phyloP scores from a whole-genome alignment of 805 yeast species.

The Ogataea populi-albae region DNA sequence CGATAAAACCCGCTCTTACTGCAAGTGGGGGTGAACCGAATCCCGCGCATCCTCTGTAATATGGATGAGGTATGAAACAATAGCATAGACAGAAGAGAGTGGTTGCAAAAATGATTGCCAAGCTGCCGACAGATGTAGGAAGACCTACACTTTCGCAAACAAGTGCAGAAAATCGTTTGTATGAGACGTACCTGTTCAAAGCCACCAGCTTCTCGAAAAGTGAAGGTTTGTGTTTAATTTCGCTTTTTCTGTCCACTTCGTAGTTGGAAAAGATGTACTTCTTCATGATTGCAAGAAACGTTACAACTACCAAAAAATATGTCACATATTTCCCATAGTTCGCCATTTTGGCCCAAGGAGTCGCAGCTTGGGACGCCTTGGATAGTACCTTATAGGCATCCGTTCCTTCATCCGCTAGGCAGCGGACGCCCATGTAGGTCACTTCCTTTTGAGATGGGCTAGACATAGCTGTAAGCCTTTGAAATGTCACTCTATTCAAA shows the following conservation, averaged over 20 bases:
- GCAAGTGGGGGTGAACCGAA: conserved; percentile 62
- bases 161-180: conserved; percentile 32
- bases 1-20: conserved; percentile 50
- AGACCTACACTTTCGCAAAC: conserved; percentile 37
- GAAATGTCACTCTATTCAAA: too few species aligned
- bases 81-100: conserved; percentile 34
- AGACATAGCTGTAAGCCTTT: too few species aligned
- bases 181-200: conserved; percentile 30
- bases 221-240: conserved; percentile 1
- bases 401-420: conserved; percentile 33
- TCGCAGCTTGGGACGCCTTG: conserved; percentile 31
- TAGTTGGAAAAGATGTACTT: conserved; percentile 13
- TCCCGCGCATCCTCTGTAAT: conserved; percentile 50
- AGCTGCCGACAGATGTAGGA: conserved; percentile 36
- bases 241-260: conserved; percentile 16
- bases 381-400: conserved; percentile 23
- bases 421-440: conserved; percentile 36
- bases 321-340: conserved; percentile 38
- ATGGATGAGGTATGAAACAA: conserved; percentile 44
- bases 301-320: conserved; percentile 39
- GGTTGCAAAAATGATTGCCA: conserved; percentile 32
- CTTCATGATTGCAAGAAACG: conserved; percentile 36
- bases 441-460: conserved; percentile 13
- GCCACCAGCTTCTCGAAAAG: conserved; percentile 27
- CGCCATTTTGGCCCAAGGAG: conserved; percentile 30